These are phyloP conservation scores for Brassica napus DNA, from an alignment of 345 rosid genomes.

Conservation along the genomic window DNA sequence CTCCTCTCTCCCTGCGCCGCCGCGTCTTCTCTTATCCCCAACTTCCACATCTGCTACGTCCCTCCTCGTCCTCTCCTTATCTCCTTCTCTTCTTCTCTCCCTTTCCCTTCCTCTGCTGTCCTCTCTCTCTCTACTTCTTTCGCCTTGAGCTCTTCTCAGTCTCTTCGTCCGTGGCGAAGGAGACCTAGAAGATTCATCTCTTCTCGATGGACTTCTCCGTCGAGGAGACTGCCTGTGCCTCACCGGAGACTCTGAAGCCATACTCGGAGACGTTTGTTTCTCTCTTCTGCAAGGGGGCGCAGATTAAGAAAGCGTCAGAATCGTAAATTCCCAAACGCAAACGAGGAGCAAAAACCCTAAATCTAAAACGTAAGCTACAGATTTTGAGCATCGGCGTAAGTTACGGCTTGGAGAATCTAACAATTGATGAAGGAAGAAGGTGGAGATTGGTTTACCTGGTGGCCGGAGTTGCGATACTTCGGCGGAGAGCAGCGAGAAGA, in stretches of 20 bases:
- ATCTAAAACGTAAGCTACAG: conserved; percentile 6
- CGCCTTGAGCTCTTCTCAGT: conserved; percentile 56
- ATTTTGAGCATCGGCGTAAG: background rate
- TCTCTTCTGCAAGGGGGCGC: background rate
- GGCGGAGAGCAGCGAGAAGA: conserved; percentile 9
- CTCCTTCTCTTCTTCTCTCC: conserved; percentile 37
- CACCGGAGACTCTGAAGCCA: conserved; percentile 59
- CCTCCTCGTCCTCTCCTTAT: conserved; percentile 16
- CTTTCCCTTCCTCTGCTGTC: conserved; percentile 49
- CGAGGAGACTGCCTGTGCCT: conserved; percentile 50
- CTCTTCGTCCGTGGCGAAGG: conserved; percentile 75
- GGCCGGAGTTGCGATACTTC: conserved; percentile 24
- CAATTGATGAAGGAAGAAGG: background rate
- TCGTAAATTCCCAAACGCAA: conserved; percentile 1
- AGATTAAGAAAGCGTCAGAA: conserved; percentile 20
- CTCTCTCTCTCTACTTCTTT: conserved; percentile 53
- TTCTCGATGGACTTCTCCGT: conserved; percentile 43
- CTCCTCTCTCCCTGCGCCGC: conserved; percentile 57
- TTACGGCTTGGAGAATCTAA: background rate
- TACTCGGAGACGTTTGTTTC: conserved; percentile 12
- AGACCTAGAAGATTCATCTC: conserved; percentile 56
- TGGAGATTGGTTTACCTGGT: conserved; percentile 19
- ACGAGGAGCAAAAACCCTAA: conserved; percentile 13
- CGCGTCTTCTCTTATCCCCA: conserved; percentile 50
- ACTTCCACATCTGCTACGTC: conserved; percentile 41